phyloP scores from a whole-genome alignment of 2,329 filamentous ascomycete genomes.

The Pseudogymnoascus sp. region DNA sequence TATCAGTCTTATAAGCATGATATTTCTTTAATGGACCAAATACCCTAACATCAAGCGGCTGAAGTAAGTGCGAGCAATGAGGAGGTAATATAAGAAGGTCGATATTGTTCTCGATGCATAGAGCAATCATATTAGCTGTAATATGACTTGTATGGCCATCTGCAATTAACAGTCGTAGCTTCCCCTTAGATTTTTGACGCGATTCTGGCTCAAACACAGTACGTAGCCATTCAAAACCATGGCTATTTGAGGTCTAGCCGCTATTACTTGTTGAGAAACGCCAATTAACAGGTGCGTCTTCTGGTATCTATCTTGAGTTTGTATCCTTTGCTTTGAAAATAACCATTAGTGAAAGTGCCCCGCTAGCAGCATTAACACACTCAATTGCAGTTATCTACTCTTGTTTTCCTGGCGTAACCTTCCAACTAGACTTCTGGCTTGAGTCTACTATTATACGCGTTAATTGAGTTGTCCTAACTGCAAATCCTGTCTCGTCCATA shows the following conservation, averaged over 20 bases:
- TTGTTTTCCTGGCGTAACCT: background rate
- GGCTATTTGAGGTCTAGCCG: too few species aligned
- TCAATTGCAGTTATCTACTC: too few species aligned
- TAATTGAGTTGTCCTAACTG: background rate
- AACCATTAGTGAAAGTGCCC: too few species aligned
- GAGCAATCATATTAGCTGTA: constrained; percentile 13
- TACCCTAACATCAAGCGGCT: constrained; percentile 17
- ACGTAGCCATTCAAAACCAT: too few species aligned
- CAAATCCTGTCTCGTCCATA: constrained; percentile 9
- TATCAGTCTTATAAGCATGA: background rate
- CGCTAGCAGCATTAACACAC: too few species aligned
- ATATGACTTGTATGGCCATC: background rate
- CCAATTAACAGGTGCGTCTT: too few species aligned
- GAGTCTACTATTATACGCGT: background rate
- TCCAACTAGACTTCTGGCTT: background rate
- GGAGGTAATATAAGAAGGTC: constrained; percentile 14
- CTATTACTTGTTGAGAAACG: too few species aligned
- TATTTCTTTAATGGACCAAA: constrained; percentile 14
- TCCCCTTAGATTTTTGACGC: too few species aligned
- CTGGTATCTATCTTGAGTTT: too few species aligned
- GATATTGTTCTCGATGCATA: constrained; percentile 14
- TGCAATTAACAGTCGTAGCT: too few species aligned
- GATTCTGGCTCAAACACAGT: too few species aligned
- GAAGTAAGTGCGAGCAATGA: constrained; percentile 14
- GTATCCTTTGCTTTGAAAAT: too few species aligned